Evolutionary conservation across 2,329 filamentous ascomycete genomes (phyloP).

Genomic region (Paracoccidioides brasiliensis): DNA sequence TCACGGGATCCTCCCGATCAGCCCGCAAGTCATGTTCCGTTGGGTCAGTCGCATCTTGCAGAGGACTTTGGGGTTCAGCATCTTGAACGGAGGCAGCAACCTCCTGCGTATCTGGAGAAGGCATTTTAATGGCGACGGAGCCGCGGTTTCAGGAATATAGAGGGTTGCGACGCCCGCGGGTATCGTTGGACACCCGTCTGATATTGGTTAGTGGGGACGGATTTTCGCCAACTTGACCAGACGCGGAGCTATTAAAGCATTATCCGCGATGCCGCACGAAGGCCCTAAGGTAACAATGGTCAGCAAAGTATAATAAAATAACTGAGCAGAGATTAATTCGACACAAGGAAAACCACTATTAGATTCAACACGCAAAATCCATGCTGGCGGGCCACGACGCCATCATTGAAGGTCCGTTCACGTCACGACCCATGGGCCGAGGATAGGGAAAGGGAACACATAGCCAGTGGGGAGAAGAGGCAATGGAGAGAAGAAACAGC

Average conservation of each 20-base stretch:
- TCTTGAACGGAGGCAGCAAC: conserved; percentile 23
- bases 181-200: background rate
- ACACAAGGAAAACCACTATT: background rate
- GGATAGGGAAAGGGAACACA: background rate
- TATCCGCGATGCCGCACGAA: background rate
- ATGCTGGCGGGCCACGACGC: background rate
- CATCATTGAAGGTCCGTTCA: background rate
- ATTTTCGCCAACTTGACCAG: background rate
- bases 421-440: background rate
- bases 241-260: background rate
- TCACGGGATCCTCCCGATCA: too few relatives aligned
- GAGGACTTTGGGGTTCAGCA: conserved; percentile 8
- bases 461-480: background rate
- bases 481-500: background rate
- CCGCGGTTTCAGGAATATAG: background rate
- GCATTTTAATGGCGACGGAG: conserved; percentile 18
- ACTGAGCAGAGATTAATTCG: background rate
- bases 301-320: background rate
- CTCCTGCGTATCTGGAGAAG: conserved; percentile 22
- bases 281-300: background rate
- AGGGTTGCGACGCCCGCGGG: background rate
- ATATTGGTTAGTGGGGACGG: background rate
- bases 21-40: background rate
- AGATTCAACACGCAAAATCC: background rate
- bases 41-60: background rate